Conservation (phyloP, 179 eudicot genomes). For the Spinacia oleracea region DNA sequence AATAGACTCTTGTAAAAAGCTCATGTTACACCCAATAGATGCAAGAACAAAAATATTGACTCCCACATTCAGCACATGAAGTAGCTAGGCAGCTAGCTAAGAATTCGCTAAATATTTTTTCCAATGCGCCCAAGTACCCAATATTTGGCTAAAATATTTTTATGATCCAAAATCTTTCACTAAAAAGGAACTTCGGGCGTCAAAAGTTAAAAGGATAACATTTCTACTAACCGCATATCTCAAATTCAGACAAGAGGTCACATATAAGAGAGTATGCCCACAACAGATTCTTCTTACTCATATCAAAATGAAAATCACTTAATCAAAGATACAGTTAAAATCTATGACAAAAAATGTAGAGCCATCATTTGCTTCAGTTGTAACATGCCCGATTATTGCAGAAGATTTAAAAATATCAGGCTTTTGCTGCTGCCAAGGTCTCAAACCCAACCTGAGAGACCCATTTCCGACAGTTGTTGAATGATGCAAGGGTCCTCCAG, state of each 20-base stretch:
- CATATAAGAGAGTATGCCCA: not conserved
- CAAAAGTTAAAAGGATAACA: not conserved
- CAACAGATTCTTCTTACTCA: no score
- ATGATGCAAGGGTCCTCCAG: conserved; percentile 61
- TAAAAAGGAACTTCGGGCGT: not conserved
- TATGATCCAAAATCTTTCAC: not conserved
- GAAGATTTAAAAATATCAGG: conserved; percentile 84
- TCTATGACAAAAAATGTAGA: not conserved
- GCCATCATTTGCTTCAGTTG: not conserved
- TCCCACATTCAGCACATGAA: not conserved
- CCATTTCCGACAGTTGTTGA: conserved; percentile 57
- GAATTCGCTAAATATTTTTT: no score
- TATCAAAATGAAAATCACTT: not conserved
- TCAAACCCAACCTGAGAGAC: conserved; percentile 59
- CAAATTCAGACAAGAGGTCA: conserved; percentile 5
- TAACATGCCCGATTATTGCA: conserved; percentile 91
- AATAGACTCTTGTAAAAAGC: not conserved
- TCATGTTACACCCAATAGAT: not conserved
- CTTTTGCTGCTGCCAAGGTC: conserved; percentile 77
- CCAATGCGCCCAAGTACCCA: not conserved
- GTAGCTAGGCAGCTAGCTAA: not conserved
- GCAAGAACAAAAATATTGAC: not conserved
- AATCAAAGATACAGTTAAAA: not conserved
- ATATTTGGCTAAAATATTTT: conserved; percentile 3
- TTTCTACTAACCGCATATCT: not conserved